Conservation (phyloP, 2,329 filamentous ascomycete species). For the Aureobasidium sp. region DNA sequence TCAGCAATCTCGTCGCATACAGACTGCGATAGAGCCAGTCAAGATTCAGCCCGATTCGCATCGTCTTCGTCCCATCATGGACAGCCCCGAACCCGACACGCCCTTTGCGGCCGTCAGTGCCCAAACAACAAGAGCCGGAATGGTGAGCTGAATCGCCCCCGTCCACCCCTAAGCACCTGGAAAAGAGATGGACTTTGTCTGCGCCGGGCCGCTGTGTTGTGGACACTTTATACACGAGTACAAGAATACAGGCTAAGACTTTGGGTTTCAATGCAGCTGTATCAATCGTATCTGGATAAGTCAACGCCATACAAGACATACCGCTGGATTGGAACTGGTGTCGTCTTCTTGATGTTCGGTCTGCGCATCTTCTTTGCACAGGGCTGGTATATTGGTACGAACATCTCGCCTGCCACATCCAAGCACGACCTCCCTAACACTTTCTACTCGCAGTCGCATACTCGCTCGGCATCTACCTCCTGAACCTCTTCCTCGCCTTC, state of each 20-base stretch:
- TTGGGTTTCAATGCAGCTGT: constrained; percentile 56
- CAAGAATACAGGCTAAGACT: background rate
- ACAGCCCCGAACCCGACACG: constrained; percentile 80
- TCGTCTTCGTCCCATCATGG: constrained; percentile 50
- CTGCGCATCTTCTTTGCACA: constrained; percentile 83
- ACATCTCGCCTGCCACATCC: background rate
- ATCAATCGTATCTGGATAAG: constrained; percentile 89
- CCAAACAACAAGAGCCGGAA: constrained; percentile 68
- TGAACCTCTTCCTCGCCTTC: constrained; percentile 98
- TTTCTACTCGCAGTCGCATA: constrained; percentile 64
- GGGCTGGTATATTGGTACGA: constrained; percentile 94
- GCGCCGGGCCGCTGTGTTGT: too few relatives aligned
- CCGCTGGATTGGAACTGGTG: constrained; percentile 79
- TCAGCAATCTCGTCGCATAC: background rate
- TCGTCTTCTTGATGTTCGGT: constrained; percentile 72
- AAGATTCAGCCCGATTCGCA: constrained; percentile 13
- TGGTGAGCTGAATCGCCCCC: constrained; percentile 45
- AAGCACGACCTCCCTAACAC: background rate
- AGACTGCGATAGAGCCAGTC: background rate
- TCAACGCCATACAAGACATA: constrained; percentile 84
- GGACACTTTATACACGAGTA: too few relatives aligned
- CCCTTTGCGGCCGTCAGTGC: constrained; percentile 84
- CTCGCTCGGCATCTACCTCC: constrained; percentile 93
- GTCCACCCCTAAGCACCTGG: background rate
- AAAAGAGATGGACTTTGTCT: background rate